These are phyloP conservation scores for Stylosanthes scabra DNA, from an alignment of 331 rosid genomes.

Conservation along the genomic window DNA sequence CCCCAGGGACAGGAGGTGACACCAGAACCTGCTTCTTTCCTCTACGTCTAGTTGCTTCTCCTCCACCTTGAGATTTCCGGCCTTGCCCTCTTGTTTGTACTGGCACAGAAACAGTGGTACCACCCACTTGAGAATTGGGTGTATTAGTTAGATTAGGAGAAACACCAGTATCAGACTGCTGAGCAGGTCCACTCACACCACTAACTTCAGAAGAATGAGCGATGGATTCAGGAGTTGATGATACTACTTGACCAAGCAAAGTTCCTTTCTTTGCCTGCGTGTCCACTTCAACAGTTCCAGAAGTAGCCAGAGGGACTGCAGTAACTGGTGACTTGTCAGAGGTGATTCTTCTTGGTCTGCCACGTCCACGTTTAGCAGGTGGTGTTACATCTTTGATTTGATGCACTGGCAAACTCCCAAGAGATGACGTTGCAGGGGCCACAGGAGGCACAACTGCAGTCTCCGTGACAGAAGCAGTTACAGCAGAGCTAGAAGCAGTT, in stretches of 20 bases:
- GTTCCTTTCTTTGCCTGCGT: conserved; percentile 53
- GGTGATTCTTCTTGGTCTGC: conserved; percentile 87
- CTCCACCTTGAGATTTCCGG: conserved; percentile 65
- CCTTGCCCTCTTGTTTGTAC: conserved; percentile 68
- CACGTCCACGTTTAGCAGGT: conserved; percentile 96
- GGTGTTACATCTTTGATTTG: conserved; percentile 74
- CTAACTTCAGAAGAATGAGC: conserved; percentile 44
- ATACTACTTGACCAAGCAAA: conserved; percentile 46
- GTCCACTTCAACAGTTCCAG: conserved; percentile 58
- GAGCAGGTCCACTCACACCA: conserved; percentile 46
- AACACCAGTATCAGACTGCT: conserved; percentile 45
- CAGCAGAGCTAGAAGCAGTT: conserved; percentile 52
- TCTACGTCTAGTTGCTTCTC: conserved; percentile 59
- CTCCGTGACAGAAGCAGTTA: conserved; percentile 52
- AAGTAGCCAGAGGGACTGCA: conserved; percentile 49
- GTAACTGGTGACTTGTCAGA: conserved; percentile 58
- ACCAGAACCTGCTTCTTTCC: conserved; percentile 68
- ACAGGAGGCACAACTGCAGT: conserved; percentile 47
- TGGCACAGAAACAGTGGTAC: conserved; percentile 50
- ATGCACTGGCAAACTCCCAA: conserved; percentile 55
- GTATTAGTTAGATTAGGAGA: conserved; percentile 50
- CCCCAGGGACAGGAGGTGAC: conserved; percentile 52
- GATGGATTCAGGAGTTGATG: conserved; percentile 53
- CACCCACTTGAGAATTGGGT: conserved; percentile 50
- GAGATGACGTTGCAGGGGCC: conserved; percentile 50